Conservation (phyloP, 805 yeast genomes). For the Lipomyces oligophaga region DNA sequence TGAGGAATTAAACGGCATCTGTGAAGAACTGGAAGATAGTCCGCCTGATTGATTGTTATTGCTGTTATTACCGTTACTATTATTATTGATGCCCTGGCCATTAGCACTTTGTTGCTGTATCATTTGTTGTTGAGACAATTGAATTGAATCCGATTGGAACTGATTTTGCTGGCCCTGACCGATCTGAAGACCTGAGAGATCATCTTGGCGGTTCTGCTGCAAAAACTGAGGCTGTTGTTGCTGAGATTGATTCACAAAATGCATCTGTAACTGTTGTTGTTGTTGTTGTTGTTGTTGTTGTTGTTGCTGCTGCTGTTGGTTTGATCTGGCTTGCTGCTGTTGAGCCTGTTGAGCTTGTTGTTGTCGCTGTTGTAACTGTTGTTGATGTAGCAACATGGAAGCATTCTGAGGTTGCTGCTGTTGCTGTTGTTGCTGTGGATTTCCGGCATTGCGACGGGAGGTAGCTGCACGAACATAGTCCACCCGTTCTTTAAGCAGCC, state of each 20-base stretch:
- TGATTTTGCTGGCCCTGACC: too few species aligned
- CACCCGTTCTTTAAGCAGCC: conserved; percentile 14
- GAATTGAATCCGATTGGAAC: too few species aligned
- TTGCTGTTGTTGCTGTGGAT: conserved; percentile 16
- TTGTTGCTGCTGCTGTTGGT: conserved; percentile 21
- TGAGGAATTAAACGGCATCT: conserved; percentile 9
- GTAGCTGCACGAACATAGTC: conserved; percentile 24
- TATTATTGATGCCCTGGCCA: not conserved
- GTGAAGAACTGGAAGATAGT: not conserved
- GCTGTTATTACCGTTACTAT: conserved; percentile 8
- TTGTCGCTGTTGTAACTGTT: conserved; percentile 6
- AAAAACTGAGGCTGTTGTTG: conserved; percentile 14
- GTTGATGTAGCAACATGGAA: too few species aligned
- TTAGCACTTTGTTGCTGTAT: too few species aligned
- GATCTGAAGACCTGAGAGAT: too few species aligned
- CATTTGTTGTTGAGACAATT: too few species aligned
- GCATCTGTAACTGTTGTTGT: conserved; percentile 2
- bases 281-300: conserved; percentile 6
- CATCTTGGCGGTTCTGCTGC: too few species aligned
- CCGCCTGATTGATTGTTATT: not conserved
- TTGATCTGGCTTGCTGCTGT: conserved; percentile 5
- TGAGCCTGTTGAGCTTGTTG: conserved; percentile 19
- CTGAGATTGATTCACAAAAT: not conserved
- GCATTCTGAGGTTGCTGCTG: too few species aligned
- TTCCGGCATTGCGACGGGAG: conserved; percentile 6